phyloP scores from a whole-genome alignment of 1,284 basidiomycete species.

The Polyporus tsugae region DNA sequence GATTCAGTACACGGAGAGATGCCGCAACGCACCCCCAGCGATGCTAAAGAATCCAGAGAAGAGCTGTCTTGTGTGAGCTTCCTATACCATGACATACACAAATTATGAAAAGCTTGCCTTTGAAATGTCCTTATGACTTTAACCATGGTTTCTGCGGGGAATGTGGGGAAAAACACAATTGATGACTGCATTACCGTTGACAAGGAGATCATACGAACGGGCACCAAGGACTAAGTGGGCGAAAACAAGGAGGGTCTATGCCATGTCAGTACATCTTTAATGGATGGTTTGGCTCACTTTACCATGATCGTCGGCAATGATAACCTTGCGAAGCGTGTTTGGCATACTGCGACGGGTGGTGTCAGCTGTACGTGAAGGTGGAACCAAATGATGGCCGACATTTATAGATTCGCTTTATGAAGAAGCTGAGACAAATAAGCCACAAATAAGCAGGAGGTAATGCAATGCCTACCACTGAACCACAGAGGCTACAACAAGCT shows the following conservation, averaged over 20 bases:
- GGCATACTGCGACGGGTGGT: constrained; percentile 19
- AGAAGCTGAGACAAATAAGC: constrained; percentile 21
- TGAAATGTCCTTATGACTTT: constrained; percentile 30
- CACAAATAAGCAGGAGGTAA: too few species aligned
- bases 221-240: constrained; percentile 28
- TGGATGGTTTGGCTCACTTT: background rate
- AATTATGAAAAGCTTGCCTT: constrained; percentile 9
- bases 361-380: background rate
- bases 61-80: background rate
- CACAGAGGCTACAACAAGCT: constrained; percentile 30
- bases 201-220: constrained; percentile 17
- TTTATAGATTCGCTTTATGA: constrained; percentile 32
- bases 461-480: constrained; percentile 24
- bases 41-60: constrained; percentile 22
- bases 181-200: too few species aligned
- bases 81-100: too few species aligned
- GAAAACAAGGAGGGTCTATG: constrained; percentile 24
- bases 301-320: constrained; percentile 28
- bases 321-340: constrained; percentile 22
- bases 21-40: constrained; percentile 21
- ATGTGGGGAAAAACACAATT: background rate
- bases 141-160: constrained; percentile 24
- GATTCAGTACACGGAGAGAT: background rate
- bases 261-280: background rate
- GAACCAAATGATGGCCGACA: constrained; percentile 7